Evolutionary conservation across 1,139 yeast species (phyloP).

Genomic region (Hemisphaericaspora xylanilytica): DNA sequence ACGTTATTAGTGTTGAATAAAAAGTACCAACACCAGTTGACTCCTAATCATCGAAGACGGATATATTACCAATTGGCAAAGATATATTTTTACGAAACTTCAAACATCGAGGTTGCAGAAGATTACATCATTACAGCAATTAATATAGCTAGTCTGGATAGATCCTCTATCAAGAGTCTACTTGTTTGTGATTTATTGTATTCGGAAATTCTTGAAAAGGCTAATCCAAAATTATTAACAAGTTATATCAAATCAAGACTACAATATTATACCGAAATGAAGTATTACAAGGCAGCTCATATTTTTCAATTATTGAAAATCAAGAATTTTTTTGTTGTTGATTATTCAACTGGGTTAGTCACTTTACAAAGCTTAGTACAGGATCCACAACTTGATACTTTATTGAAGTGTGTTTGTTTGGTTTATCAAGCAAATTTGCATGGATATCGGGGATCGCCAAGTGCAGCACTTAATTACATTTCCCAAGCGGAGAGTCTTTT

Average conservation of each 20-base stretch:
- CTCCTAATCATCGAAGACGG: slow-evolving; percentile 29
- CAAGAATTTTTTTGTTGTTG: slow-evolving; percentile 24
- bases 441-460: slow-evolving; percentile 30
- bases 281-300: slow-evolving; percentile 16
- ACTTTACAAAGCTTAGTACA: slow-evolving; percentile 22
- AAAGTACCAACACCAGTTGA: slow-evolving; percentile 25
- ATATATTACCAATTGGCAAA: slow-evolving; percentile 35
- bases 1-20: slow-evolving; percentile 31
- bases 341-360: slow-evolving; percentile 24
- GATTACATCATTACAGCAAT: slow-evolving; percentile 39
- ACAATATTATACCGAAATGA: slow-evolving; percentile 17
- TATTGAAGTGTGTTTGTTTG: slow-evolving; percentile 20
- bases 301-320: slow-evolving; percentile 30
- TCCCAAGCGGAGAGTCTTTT: slow-evolving; percentile 14
- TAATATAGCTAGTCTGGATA: slow-evolving; percentile 30
- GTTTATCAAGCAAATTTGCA: slow-evolving; percentile 24
- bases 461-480: slow-evolving; percentile 15
- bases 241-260: slow-evolving; percentile 29
- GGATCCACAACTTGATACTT: slow-evolving; percentile 15
- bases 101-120: slow-evolving; percentile 37
- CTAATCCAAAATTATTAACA: slow-evolving; percentile 22
- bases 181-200: slow-evolving; percentile 33
- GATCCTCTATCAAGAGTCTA: slow-evolving; percentile 25
- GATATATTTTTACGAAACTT: slow-evolving; percentile 41
- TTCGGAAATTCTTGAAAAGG: slow-evolving; percentile 30